Conservation (phyloP, 108 stramenopile species). For the Skeletonema grethae region DNA sequence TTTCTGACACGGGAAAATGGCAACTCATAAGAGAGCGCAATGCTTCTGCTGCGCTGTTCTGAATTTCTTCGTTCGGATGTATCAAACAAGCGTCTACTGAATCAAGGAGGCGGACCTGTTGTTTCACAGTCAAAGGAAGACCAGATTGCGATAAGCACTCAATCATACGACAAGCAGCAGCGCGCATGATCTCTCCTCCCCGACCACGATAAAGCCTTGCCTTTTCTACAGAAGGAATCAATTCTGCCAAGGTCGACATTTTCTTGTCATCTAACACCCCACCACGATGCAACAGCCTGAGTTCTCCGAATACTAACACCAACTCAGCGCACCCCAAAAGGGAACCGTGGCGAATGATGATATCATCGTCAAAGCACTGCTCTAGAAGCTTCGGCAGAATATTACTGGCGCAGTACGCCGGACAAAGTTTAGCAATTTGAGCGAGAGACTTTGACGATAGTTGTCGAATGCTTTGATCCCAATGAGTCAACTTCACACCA, state of each 20-base stretch:
- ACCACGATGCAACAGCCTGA: constrained; percentile 20
- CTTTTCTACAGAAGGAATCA: constrained; percentile 91
- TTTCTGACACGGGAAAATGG: constrained; percentile 85
- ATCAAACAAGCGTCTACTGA: constrained; percentile 89
- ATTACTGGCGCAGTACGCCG: constrained; percentile 42
- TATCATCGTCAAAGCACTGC: constrained; percentile 60
- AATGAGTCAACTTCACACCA: constrained; percentile 83
- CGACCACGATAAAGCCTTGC: constrained; percentile 94
- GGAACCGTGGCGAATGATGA: constrained; percentile 87
- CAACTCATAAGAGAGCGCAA: constrained; percentile 65
- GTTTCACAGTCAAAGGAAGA: constrained; percentile 72
- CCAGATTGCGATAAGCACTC: constrained; percentile 82
- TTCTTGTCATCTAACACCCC: constrained; percentile 19
- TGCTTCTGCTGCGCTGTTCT: constrained; percentile 79
- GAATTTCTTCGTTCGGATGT: constrained; percentile 94
- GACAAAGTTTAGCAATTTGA: constrained; percentile 63
- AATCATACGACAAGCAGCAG: constrained; percentile 90
- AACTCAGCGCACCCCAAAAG: constrained; percentile 86
- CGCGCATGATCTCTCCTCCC: constrained; percentile 95
- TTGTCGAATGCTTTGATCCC: constrained; percentile 87
- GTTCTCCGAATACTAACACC: constrained; percentile 67
- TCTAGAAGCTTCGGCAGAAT: constrained; percentile 79
- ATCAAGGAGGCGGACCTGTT: constrained; percentile 90
- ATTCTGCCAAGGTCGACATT: constrained; percentile 51
- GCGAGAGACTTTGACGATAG: constrained; percentile 81